phyloP scores from a whole-genome alignment of 805 yeast species.

The Priceomyces melissophilus region DNA sequence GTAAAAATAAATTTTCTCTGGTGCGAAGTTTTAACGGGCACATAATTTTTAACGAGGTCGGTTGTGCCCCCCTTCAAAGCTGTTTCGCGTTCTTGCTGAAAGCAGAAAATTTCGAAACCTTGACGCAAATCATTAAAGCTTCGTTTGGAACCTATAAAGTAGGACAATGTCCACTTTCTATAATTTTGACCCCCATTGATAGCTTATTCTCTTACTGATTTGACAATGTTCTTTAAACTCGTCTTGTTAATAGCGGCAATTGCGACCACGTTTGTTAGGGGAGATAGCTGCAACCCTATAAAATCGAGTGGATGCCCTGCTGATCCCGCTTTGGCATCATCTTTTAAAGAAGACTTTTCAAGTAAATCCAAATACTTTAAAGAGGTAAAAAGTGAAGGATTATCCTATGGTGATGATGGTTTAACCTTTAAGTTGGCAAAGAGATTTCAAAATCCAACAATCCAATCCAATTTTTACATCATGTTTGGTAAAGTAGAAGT shows the following conservation, averaged over 20 bases:
- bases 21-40: too few relatives aligned
- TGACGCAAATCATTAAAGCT: conserved; percentile 2
- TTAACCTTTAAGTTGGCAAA: conserved; percentile 54
- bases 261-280: background rate
- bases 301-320: conserved; percentile 21
- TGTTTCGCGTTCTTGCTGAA: conserved; percentile 4
- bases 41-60: too few relatives aligned
- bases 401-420: conserved; percentile 52
- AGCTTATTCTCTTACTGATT: too few relatives aligned
- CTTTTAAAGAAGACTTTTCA: conserved; percentile 28
- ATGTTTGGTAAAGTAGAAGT: conserved; percentile 88
- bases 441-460: conserved; percentile 73
- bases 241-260: background rate
- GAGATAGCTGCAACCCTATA: conserved; percentile 25
- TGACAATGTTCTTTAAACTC: too few relatives aligned
- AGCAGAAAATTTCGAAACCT: background rate
- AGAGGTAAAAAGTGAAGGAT: conserved; percentile 17
- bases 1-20: too few relatives aligned
- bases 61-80: too few relatives aligned
- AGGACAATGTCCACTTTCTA: too few relatives aligned
- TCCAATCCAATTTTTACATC: conserved; percentile 74
- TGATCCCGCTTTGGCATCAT: conserved; percentile 25
- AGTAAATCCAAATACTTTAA: conserved; percentile 18
- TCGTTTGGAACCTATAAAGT: background rate
- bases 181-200: too few relatives aligned